Base-by-base conservation (phyloP, 2,329 filamentous ascomycete species). In the Clonostachys sp. region DNA sequence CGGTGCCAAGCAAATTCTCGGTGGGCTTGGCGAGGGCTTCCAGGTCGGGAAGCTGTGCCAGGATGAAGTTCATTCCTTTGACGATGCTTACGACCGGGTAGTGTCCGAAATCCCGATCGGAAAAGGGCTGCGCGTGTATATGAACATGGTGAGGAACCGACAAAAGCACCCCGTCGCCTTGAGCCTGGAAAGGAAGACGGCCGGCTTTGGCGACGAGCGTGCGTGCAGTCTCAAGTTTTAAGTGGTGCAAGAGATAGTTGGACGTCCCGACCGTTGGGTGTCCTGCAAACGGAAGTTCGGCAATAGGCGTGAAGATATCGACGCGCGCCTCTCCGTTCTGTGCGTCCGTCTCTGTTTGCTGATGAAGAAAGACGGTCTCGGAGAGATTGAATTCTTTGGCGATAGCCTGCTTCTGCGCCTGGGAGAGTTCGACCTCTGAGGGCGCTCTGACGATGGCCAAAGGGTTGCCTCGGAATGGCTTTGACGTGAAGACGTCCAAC, bases 31-130 rank as follows among this genome's bases (percentile, higher is more conserved):
- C 24, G 24, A 92, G 70, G 8, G 77, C 73, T 33, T 81, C 80
- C 10, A 89, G 63, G 46, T 73, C 75, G 0, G 78, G 70, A 17
- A 94, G 70, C 53, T 79, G 68, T 12, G 87, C 70, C 30, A 89
- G 75, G n/a, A 82, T 65, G 62, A 90, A 91, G 1, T 80, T 80
- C 83, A 91, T 86, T 42, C 87, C 88, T 41, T 80, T 81, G 36
- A 90, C 86, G 41, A 90, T 80, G 52, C 78, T 83, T 47, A 82
- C 73, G 16, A 80, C 58, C 14, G 77, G 74, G 9, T 30, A 30
- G 24, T 30, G 24, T 10, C 24, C 24, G 24, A 30, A 30, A 30
- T 30, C 9, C 24, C 24, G 24, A 18, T 30, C 24, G 6, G 24
- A 30, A 30, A 30, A 30, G 90, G 86, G 48, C 82, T 57, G 55